Evolutionary conservation across 371 early-diverging fungal genomes (phyloP), one percentile per base, ranked within the genome.

Genomic region (Mortierella sp.): DNA sequence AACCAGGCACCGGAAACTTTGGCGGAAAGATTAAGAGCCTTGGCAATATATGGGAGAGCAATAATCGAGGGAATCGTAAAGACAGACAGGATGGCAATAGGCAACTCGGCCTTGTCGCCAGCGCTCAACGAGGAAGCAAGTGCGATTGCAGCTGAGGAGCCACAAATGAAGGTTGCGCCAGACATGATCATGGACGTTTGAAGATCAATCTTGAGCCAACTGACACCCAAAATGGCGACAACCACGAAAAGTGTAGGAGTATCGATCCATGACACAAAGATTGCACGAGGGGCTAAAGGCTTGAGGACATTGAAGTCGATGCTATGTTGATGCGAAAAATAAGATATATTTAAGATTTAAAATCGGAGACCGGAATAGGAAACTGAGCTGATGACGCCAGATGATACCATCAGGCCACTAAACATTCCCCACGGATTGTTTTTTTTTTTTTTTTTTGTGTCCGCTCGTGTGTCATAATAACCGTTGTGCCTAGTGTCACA

Each of bases 1-100:
- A 91, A 91, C 91, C 91, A 91, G 2, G 91, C 91, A 35, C 91
- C 91, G 22, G 87, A 85, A 0, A 90, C 89, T 20, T 85, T 74
- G 24, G 88, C 68, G 28, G 84, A 74, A 4, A 91, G 67, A 2
- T 58, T 72, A 6, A 91, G 45, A 0, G 83, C 63, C 45, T 88
- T 86, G 20, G 90, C 91, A 54, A 91, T 78, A 55, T 90, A 91
- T 5, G 91, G 91, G 39, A 91, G 64, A 0, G 89, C 91, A 75
- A 91, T 90, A 52, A 91, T 89, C n/a, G 89, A 89, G 0, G 90
- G 90, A 51, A 90, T 90, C 0, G 91, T 91, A 62, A 91, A 91
- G 32, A 91, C 88, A 0, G 91, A 91, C 10, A 91, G 88, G 54
- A 91, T 89, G 47, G 91, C 91, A 60, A 91, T 90, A 1, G 90